Base-by-base conservation (phyloP, 495 filamentous ascomycete species). In the Daldinia childiae region DNA sequence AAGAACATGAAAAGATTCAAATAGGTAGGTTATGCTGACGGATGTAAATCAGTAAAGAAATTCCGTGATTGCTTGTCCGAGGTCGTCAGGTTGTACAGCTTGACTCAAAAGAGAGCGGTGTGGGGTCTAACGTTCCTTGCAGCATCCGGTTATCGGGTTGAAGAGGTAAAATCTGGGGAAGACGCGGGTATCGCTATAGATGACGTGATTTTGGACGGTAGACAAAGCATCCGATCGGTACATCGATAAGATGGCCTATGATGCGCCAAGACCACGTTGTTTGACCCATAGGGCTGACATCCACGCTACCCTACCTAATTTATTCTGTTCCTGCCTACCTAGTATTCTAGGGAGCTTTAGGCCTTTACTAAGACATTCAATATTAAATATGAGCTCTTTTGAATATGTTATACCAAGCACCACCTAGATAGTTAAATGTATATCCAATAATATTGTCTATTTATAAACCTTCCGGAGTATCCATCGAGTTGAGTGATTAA, bases 131-230 rank as follows among this genome's bases (percentile, higher is more conserved):
- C 30, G 51, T 58, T 52, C 66, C 71, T 74, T 74, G 72, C 72
- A 71, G 72, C 48, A 19, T 71, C 72, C 72, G 72, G 72, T 71
- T 74, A 71, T 74, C 72, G 72, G 71, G 39, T 69, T 34, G 17
- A 29, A 66, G 34, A 54, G 5, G 30, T 9, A 74, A 71, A 74
- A 71, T 62, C 72, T 71, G 72, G 72, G 72, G 67, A 74, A 74
- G 60, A 27, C 63, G 56, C 71, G 71, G 71, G 66, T 70, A 61
- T 71, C 72, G 68, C 72, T 71, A 58, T 7, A 52, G 41, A 74
- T 74, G 72, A 74, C 72, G 72, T 74, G 72, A 74, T 74, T 71
- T 71, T 60, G 4, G 9, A 15, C 62, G 12, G 41, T 70, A 41
- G 36, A 64, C 58, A 70, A 70, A 63, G 58, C 29, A 45, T 19